Evolutionary conservation across 2,329 filamentous ascomycete species (phyloP).

Genomic region (Akanthomyces lecanii): DNA sequence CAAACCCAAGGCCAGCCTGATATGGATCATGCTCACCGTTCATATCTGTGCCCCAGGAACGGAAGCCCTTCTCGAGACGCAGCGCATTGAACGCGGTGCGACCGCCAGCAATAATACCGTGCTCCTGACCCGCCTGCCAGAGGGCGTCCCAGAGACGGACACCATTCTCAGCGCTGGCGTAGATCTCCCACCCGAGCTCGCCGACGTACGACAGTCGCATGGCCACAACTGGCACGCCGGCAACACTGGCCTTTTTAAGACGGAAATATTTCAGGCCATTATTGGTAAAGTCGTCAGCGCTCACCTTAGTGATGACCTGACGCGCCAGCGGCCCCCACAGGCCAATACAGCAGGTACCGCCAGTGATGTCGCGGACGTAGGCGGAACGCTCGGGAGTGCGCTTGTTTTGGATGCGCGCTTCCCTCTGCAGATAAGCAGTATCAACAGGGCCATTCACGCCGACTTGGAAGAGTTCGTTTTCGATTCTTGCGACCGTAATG

Average conservation of each 20-base stretch:
- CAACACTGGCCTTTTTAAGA: constrained; percentile 45
- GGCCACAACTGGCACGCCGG: constrained; percentile 52
- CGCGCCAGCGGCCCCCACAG: constrained; percentile 57
- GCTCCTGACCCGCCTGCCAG: constrained; percentile 48
- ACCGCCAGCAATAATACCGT: constrained; percentile 56
- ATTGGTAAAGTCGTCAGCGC: constrained; percentile 42
- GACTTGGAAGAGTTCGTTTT: constrained; percentile 48
- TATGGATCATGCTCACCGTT: constrained; percentile 57
- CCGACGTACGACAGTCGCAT: constrained; percentile 58
- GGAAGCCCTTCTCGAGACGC: constrained; percentile 56
- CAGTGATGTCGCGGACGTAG: constrained; percentile 55
- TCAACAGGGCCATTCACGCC: constrained; percentile 54
- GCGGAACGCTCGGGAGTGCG: constrained; percentile 38
- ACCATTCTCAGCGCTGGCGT: constrained; percentile 56
- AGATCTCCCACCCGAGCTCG: constrained; percentile 60
- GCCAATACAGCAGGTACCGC: constrained; percentile 56
- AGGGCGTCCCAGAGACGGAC: constrained; percentile 55
- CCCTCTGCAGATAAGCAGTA: constrained; percentile 48
- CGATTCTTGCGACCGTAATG: constrained; percentile 51
- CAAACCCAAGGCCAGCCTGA: constrained; percentile 52
- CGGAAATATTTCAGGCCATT: constrained; percentile 46
- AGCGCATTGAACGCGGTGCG: constrained; percentile 55
- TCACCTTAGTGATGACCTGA: constrained; percentile 45
- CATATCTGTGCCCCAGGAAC: constrained; percentile 55
- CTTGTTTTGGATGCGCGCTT: constrained; percentile 46